Percentiles rank a stretch among this genome's conserved stretches.
These are phyloP conservation scores for Cornus kousa DNA, from an alignment of 148 eudicot species.

Conservation along the genomic window DNA sequence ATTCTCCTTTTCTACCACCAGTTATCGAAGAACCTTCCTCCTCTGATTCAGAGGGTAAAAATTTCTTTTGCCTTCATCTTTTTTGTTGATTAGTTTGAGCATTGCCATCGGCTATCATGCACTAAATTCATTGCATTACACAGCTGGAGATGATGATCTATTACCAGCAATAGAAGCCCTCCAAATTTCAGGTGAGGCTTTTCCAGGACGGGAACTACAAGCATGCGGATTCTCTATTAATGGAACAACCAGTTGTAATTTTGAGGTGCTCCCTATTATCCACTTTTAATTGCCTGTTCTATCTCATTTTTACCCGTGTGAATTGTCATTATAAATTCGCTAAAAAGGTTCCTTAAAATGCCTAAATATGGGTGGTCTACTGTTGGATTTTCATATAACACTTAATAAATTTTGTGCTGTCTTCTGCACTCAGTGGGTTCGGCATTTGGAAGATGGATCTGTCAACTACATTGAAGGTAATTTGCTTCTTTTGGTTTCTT, in stretches of 20 bases:
- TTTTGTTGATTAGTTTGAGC: constrained; percentile 11
- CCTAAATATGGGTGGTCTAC: neutral
- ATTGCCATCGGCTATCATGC: neutral
- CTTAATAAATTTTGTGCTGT: neutral
- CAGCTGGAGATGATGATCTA: constrained; percentile 92
- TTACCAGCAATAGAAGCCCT: constrained; percentile 80
- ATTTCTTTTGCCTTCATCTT: constrained; percentile 11
- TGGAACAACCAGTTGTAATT: constrained; percentile 95
- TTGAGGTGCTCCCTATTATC: constrained; percentile 57
- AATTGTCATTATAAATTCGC: constrained; percentile 1
- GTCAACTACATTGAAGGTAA: constrained; percentile 85
- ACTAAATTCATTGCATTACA: constrained; percentile 18
- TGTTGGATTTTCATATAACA: constrained; percentile 7
- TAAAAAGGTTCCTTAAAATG: neutral
- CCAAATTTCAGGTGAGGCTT: constrained; percentile 93
- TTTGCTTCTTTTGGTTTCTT: neutral
- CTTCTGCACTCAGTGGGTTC: constrained; percentile 70
- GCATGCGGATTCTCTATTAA: constrained; percentile 78
- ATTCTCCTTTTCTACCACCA: constrained; percentile 68
- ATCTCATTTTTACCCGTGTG: neutral
- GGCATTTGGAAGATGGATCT: constrained; percentile 96
- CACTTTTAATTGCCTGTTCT: neutral
- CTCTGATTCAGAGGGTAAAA: constrained; percentile 82
- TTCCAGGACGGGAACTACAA: constrained; percentile 78
- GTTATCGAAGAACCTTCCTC: constrained; percentile 90